Percentiles rank a stretch among this genome's conserved stretches.
Conservation (phyloP, 2,329 filamentous ascomycete species). For the Exophiala sp. region DNA sequence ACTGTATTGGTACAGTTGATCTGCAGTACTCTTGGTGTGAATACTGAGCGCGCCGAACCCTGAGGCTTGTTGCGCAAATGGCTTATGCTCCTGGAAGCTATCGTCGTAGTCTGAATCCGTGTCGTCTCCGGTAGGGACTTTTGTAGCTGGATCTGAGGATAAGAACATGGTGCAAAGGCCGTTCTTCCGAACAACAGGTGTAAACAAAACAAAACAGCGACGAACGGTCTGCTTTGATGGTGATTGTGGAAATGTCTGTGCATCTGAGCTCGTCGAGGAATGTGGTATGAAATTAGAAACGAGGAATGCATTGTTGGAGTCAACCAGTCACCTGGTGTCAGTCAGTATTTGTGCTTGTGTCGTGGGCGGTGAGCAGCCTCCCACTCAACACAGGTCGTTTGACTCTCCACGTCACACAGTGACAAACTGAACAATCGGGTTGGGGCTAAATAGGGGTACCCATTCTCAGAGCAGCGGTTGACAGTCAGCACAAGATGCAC, state of each 20-base stretch:
- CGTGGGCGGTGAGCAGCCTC: no score
- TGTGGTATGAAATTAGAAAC: not conserved
- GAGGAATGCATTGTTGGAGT: not conserved
- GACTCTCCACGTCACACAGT: no score
- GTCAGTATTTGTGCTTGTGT: no score
- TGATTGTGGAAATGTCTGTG: not conserved
- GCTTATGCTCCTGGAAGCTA: not conserved
- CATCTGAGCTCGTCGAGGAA: not conserved
- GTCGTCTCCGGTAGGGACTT: not conserved
- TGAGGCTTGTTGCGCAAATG: not conserved
- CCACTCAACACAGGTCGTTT: no score
- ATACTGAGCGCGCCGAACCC: not conserved
- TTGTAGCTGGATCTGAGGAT: conserved; percentile 4
- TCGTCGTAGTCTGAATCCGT: not conserved
- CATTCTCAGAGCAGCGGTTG: no score
- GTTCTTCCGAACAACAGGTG: not conserved
- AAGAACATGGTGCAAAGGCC: not conserved
- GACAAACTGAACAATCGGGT: no score
- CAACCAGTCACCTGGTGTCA: not conserved
- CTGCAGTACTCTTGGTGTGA: not conserved
- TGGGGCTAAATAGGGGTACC: no score
- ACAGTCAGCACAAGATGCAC: no score
- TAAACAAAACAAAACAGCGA: conserved; percentile 1
- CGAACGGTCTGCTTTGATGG: not conserved
- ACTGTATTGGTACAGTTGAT: not conserved